phyloP scores from a whole-genome alignment of 352 stramenopile genomes.

The Pythium aphanidermatum region DNA sequence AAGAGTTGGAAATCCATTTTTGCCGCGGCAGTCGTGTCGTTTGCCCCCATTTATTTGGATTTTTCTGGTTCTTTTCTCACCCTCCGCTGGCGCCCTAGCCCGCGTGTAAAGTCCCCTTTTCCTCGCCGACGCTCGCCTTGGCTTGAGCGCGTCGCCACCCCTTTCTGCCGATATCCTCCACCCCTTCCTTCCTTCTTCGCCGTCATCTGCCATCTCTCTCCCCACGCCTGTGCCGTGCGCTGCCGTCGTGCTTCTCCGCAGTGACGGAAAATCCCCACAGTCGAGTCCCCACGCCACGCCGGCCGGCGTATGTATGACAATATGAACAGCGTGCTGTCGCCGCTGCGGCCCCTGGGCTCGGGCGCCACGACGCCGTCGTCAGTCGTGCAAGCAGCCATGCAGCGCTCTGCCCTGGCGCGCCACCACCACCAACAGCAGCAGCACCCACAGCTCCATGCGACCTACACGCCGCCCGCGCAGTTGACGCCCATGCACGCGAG shows the following conservation, averaged over 20 bases:
- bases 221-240: too few species aligned
- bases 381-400: slow-evolving; percentile 13
- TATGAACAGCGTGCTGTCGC: slow-evolving; percentile 19
- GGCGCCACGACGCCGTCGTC: slow-evolving; percentile 2
- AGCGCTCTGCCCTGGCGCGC: slow-evolving; percentile 13
- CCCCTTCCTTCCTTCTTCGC: not conserved
- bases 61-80: not conserved
- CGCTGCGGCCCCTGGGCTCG: slow-evolving; percentile 3
- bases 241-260: too few species aligned
- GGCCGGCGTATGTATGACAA: slow-evolving; percentile 12
- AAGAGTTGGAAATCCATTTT: not conserved
- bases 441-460: not conserved
- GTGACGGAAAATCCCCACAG: too few species aligned
- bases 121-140: too few species aligned
- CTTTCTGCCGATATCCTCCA: too few species aligned
- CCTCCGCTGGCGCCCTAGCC: not conserved
- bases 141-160: too few species aligned
- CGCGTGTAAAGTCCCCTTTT: not conserved
- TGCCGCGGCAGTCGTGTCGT: too few species aligned
- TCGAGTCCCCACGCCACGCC: too few species aligned
- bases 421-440: not conserved
- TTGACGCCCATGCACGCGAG: slow-evolving; percentile 4
- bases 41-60: not conserved
- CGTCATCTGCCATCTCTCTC: slow-evolving; percentile 2
- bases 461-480: slow-evolving; percentile 1